Percentiles rank a stretch among this genome's conserved stretches.
Evolutionary conservation across 352 stramenopile species (phyloP).

Genomic region (Phytophthora idaei): DNA sequence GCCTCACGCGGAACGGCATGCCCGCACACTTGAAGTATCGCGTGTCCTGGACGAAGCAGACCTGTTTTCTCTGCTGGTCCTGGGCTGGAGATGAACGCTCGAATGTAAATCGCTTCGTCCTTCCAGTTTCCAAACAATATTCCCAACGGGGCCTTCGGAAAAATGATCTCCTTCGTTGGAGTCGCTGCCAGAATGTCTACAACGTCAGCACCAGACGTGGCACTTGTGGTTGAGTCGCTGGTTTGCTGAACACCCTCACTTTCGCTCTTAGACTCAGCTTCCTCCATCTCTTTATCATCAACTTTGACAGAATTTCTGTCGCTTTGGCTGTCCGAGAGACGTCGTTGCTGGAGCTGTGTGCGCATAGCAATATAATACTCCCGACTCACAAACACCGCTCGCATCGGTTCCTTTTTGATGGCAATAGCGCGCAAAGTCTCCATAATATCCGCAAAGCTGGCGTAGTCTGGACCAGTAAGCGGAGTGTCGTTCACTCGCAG

Average conservation of each 20-base stretch:
- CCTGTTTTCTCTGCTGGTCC: conserved; percentile 75
- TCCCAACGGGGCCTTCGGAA: conserved; percentile 67
- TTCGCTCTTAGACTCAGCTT: conserved; percentile 4
- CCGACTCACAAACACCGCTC: conserved; percentile 55
- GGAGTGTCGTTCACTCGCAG: conserved; percentile 62
- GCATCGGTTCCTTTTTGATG: conserved; percentile 59
- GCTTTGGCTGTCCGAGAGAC: conserved; percentile 12
- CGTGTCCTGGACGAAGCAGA: conserved; percentile 63
- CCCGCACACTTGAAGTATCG: conserved; percentile 79
- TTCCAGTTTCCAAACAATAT: conserved; percentile 87
- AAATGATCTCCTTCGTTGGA: conserved; percentile 59
- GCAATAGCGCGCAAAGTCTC: conserved; percentile 52
- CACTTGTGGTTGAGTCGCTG: neutral
- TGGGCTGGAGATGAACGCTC: conserved; percentile 79
- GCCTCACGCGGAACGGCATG: conserved; percentile 61
- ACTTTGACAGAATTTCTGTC: conserved; percentile 4
- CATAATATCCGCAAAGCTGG: conserved; percentile 69
- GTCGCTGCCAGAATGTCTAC: conserved; percentile 25
- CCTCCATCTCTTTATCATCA: conserved; percentile 1
- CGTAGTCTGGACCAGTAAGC: conserved; percentile 54
- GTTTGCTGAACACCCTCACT: conserved; percentile 26
- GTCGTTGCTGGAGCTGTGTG: conserved; percentile 25
- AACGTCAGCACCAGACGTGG: conserved; percentile 1
- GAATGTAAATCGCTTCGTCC: conserved; percentile 78
- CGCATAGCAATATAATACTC: conserved; percentile 60